phyloP scores from a whole-genome alignment of 345 rosid genomes.

The Arabidopsis suecica region DNA sequence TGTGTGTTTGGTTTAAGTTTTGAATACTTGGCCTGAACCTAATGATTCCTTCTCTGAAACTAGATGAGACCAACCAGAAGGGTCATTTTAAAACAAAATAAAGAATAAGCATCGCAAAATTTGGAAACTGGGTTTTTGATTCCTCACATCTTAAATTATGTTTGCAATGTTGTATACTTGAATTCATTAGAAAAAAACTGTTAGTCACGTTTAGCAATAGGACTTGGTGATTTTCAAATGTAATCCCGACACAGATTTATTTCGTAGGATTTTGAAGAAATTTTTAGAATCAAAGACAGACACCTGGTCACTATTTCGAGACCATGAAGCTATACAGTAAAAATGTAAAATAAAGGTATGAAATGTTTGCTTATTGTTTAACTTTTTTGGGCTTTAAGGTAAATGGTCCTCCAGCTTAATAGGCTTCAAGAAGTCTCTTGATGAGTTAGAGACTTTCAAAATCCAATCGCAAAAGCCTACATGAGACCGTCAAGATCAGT shows the following conservation, averaged over 20 bases:
- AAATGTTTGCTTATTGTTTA: neutral
- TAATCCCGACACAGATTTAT: neutral
- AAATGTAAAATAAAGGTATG: neutral
- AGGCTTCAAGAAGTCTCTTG: conserved; percentile 16
- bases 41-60: neutral
- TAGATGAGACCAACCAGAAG: neutral
- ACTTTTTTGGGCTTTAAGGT: neutral
- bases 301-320: neutral
- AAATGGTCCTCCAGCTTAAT: neutral
- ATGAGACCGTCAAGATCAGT: conserved; percentile 10
- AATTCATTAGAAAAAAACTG: no score
- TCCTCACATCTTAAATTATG: neutral
- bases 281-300: neutral
- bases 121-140: neutral
- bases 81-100: no score
- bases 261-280: no score
- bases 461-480: conserved; percentile 2
- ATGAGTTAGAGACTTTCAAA: conserved; percentile 1
- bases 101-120: neutral
- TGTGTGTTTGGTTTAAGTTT: conserved; percentile 10
- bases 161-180: neutral
- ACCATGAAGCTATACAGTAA: neutral
- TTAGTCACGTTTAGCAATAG: neutral
- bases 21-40: neutral
- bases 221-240: neutral